A percentile compares a stretch with the other conserved stretches of the same genome.
Evolutionary conservation across 257 asterid genomes (phyloP).

Genomic region (Plantago elongata): DNA sequence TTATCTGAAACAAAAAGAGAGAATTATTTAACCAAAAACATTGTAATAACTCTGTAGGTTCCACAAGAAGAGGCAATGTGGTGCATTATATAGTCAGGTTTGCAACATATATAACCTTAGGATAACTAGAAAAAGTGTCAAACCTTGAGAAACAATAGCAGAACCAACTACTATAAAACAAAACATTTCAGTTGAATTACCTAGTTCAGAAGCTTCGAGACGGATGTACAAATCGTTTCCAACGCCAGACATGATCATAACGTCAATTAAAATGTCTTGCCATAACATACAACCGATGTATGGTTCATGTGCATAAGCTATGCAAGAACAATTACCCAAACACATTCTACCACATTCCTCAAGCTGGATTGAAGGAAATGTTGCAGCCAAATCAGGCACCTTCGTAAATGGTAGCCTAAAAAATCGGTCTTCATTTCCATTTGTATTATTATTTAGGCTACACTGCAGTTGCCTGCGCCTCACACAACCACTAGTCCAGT

Average conservation of each 20-base stretch:
- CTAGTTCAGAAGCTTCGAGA: conserved; percentile 22
- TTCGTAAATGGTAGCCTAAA: conserved; percentile 26
- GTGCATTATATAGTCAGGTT: no score
- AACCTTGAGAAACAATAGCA: no score
- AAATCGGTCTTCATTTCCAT: conserved; percentile 22
- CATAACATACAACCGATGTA: no score
- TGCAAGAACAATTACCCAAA: background rate
- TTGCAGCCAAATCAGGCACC: conserved; percentile 36
- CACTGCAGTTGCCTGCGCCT: conserved; percentile 28
- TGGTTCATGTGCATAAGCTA: no score
- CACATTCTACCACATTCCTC: conserved; percentile 25
- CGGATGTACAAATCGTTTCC: conserved; percentile 22
- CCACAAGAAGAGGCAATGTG: no score
- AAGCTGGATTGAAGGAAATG: background rate
- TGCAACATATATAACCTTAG: no score
- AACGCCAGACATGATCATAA: conserved; percentile 12
- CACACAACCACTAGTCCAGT: conserved; percentile 38
- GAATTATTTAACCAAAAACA: no score
- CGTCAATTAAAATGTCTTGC: conserved; percentile 11
- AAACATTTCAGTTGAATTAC: conserved; percentile 4
- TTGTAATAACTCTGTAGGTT: no score
- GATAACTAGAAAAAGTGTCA: no score
- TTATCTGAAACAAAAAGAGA: background rate
- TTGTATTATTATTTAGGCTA: background rate
- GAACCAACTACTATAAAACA: no score